phyloP scores from a whole-genome alignment of 495 filamentous ascomycete genomes.

The Aspergillus nanangensis region DNA sequence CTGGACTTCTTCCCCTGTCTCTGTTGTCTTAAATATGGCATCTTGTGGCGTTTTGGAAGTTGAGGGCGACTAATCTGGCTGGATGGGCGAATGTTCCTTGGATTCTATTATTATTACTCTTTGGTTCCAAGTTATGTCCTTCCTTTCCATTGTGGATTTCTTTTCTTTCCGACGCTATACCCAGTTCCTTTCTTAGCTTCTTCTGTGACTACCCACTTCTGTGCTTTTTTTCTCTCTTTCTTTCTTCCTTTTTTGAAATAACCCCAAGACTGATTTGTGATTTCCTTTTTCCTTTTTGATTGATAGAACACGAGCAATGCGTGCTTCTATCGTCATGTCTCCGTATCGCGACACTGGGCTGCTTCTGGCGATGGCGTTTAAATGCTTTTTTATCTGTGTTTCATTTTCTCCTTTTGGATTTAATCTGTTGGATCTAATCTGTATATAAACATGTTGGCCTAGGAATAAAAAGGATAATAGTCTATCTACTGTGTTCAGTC shows the following conservation, averaged over 20 bases:
- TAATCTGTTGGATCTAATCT: neutral
- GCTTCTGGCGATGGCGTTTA: constrained; percentile 4
- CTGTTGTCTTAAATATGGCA: constrained; percentile 11
- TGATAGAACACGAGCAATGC: neutral
- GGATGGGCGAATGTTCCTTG: constrained; percentile 1
- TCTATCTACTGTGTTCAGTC: neutral
- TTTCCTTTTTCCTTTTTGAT: neutral
- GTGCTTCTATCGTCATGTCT: too few species aligned
- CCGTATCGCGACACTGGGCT: too few species aligned
- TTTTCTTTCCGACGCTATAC: constrained; percentile 12
- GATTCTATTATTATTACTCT: too few species aligned
- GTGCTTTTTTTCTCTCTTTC: neutral
- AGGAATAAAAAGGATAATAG: neutral
- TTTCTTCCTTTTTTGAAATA: neutral
- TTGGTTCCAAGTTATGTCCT: constrained; percentile 1
- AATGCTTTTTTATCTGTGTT: neutral
- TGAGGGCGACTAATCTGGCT: constrained; percentile 3
- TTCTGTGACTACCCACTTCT: constrained; percentile 1
- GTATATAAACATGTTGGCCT: neutral
- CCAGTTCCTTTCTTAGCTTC: constrained; percentile 12
- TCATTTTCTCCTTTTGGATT: neutral
- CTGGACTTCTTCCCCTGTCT: too few species aligned
- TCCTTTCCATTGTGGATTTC: constrained; percentile 6
- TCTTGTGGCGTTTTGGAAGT: constrained; percentile 15
- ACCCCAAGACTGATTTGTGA: too few species aligned